Base-by-base conservation (phyloP, 108 stramenopile genomes). In the Cyclotella atomus region DNA sequence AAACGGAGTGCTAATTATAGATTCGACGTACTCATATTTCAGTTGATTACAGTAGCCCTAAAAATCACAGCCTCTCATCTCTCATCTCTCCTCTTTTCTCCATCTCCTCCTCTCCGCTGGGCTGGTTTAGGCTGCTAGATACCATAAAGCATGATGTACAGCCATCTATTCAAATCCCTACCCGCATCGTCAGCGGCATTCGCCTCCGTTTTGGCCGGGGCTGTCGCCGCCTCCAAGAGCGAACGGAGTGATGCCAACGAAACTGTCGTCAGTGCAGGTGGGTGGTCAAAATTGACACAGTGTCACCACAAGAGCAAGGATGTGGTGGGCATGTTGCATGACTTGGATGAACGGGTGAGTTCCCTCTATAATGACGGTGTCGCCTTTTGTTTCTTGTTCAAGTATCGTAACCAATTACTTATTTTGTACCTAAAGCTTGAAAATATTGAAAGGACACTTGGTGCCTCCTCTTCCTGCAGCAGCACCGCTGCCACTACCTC, bases 281-380 rank as follows among this genome's bases (percentile, higher is more conserved):
- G n/a, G n/a, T n/a, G n/a, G n/a, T n/a, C n/a, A n/a, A n/a, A n/a
- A n/a, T n/a, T 41, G 12, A 12, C 38, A 12, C 38, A 41, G 12
- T 41, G 38, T 12, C 38, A 52, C 5, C 15, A 32, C 12, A 33
- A 1, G 33, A 35, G 33, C 1, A 59, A 32, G 57, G 33, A 19
- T 33, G 57, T 59, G 25, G 16, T 59, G 30, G 33, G 57, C 1
- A 59, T 59, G 57, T 32, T 59, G 25, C 57, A 32, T 35, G 57
- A 59, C 33, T 33, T 59, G 14, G 30, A 59, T 32, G 57, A 8
- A 1, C 30, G 30, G 33, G 57, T 59, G 57, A 59, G 30, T 30
- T 16, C 33, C 6, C 2, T 59, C n/a, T n/a, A n/a, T n/a, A n/a
- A n/a, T n/a, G n/a, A 23, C 3, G 16, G 33, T 32, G 33, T 9